These are phyloP conservation scores for Helotiales sp. DNA, from an alignment of 2,329 filamentous ascomycete species.

Conservation along the genomic window DNA sequence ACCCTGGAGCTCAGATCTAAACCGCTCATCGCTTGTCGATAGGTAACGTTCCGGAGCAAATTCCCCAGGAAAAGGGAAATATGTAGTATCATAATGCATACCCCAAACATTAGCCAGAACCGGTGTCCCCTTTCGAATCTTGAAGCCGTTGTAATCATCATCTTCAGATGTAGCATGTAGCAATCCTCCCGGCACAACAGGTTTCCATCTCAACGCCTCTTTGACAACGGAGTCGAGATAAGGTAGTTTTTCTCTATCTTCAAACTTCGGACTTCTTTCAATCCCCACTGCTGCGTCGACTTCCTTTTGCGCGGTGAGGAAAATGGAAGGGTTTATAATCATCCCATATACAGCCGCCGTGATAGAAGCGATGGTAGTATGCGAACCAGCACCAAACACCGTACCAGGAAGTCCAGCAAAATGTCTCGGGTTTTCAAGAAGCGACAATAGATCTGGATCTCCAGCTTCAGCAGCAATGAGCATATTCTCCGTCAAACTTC, in stretches of 20 bases:
- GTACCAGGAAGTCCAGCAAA: not conserved
- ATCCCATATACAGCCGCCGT: slow-evolving; percentile 6
- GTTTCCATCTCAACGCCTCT: slow-evolving; percentile 46
- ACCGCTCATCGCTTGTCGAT: not conserved
- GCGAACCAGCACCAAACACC: slow-evolving; percentile 34
- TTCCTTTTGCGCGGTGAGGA: slow-evolving; percentile 45
- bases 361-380: slow-evolving; percentile 31
- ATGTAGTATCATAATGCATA: slow-evolving; percentile 33
- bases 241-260: slow-evolving; percentile 43
- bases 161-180: slow-evolving; percentile 53
- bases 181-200: slow-evolving; percentile 47
- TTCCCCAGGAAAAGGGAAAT: slow-evolving; percentile 41
- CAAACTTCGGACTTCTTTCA: slow-evolving; percentile 44
- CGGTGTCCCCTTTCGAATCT: slow-evolving; percentile 42
- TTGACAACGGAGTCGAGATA: slow-evolving; percentile 47
- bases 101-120: slow-evolving; percentile 43
- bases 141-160: slow-evolving; percentile 54
- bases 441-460: not conserved
- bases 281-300: slow-evolving; percentile 48
- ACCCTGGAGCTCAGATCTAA: not conserved
- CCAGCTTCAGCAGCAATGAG: not conserved
- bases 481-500: slow-evolving; percentile 5
- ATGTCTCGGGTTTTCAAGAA: not conserved
- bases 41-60: slow-evolving; percentile 44
- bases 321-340: slow-evolving; percentile 31